Percentiles rank a stretch among this genome's conserved stretches.
Conservation (phyloP, 768 basidiomycete genomes). For the Suillus brevipes region DNA sequence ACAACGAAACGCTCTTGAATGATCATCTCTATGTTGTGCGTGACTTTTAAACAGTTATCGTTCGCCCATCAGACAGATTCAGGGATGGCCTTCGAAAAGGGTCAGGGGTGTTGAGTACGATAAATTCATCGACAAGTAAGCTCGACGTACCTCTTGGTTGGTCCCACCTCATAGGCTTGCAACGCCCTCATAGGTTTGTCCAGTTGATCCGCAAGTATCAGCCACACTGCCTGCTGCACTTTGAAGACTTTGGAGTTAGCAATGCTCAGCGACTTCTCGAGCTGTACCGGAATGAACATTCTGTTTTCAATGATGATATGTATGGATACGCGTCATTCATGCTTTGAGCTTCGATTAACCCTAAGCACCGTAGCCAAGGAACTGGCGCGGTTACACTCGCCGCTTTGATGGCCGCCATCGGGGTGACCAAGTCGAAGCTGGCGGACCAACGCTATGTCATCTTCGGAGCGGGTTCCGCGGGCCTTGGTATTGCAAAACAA, state of each 20-base stretch:
- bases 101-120: constrained; percentile 76
- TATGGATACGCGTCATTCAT: constrained; percentile 28
- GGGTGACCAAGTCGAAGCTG: constrained; percentile 63
- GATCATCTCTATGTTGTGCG: constrained; percentile 69
- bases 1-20: constrained; percentile 62
- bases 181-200: constrained; percentile 53
- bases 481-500: constrained; percentile 76
- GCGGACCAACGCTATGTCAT: constrained; percentile 76
- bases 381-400: constrained; percentile 77
- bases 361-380: constrained; percentile 52
- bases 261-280: constrained; percentile 73
- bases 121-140: constrained; percentile 71
- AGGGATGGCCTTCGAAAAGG: constrained; percentile 77
- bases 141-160: background rate
- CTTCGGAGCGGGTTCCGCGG: constrained; percentile 82
- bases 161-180: background rate
- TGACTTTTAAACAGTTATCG: constrained; percentile 9
- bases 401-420: constrained; percentile 64
- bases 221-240: constrained; percentile 62
- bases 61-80: constrained; percentile 5
- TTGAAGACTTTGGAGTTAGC: constrained; percentile 82
- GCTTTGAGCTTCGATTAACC: background rate
- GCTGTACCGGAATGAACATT: constrained; percentile 59
- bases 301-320: constrained; percentile 88
- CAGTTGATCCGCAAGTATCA: constrained; percentile 70